Evolutionary conservation across 1,139 yeast species (phyloP).

Genomic region (Yamadazyma atmosphaerica): DNA sequence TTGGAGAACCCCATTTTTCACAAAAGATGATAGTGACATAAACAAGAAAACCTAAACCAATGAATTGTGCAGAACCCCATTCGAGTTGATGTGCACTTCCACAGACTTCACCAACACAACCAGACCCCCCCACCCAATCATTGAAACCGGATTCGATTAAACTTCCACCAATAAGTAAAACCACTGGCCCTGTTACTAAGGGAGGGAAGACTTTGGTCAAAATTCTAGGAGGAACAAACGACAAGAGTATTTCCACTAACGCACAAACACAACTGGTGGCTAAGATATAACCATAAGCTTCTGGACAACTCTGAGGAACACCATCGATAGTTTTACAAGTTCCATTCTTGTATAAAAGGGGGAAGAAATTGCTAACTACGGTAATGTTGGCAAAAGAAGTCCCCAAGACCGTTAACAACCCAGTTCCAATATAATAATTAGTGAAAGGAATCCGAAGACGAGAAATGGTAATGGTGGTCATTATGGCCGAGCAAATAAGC

Average conservation of each 20-base stretch:
- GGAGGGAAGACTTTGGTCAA: slow-evolving; percentile 78
- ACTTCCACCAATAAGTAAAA: slow-evolving; percentile 69
- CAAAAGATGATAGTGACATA: slow-evolving; percentile 65
- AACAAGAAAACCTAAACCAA: slow-evolving; percentile 82
- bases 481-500: slow-evolving; percentile 67
- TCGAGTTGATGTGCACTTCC: slow-evolving; percentile 31
- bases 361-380: slow-evolving; percentile 69
- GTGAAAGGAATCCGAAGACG: slow-evolving; percentile 71
- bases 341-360: slow-evolving; percentile 74
- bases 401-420: slow-evolving; percentile 81
- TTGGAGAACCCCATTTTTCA: slow-evolving; percentile 86
- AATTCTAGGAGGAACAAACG: slow-evolving; percentile 69
- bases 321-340: slow-evolving; percentile 63
- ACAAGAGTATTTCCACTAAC: slow-evolving; percentile 62
- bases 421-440: slow-evolving; percentile 78
- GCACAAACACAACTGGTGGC: slow-evolving; percentile 77
- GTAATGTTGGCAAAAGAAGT: slow-evolving; percentile 83
- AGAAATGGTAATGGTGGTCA: slow-evolving; percentile 73
- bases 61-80: slow-evolving; percentile 82
- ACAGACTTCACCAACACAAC: slow-evolving; percentile 46
- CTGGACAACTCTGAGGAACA: slow-evolving; percentile 69
- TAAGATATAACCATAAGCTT: slow-evolving; percentile 80
- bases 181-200: slow-evolving; percentile 86
- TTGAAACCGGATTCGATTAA: slow-evolving; percentile 67
- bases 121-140: slow-evolving; percentile 84